Percentiles rank a stretch among this genome's conserved stretches.
phyloP scores from a whole-genome alignment of 2,329 filamentous ascomycete species.

The Cercospora zeina region DNA sequence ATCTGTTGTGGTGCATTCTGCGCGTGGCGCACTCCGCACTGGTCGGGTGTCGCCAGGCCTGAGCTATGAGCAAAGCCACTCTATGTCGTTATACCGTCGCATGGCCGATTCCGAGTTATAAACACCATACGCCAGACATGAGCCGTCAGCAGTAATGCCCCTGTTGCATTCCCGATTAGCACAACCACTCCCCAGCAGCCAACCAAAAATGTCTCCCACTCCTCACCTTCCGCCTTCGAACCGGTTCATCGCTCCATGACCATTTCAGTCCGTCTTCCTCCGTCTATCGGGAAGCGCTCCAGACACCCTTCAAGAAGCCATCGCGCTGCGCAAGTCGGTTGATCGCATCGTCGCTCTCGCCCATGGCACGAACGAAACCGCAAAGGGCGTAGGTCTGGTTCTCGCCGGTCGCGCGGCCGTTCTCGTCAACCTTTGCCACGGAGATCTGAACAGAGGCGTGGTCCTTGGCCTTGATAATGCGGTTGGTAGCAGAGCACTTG shows the following conservation, averaged over 20 bases:
- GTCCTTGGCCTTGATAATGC: constrained; percentile 99
- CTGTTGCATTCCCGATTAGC: neutral
- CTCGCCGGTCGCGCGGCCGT: constrained; percentile 93
- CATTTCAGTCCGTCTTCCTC: neutral
- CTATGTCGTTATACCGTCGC: constrained; percentile 9
- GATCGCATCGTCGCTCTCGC: constrained; percentile 93
- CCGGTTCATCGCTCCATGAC: constrained; percentile 10
- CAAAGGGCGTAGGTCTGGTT: constrained; percentile 97
- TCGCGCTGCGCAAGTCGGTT: constrained; percentile 96
- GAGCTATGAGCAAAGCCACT: constrained; percentile 17
- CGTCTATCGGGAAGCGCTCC: constrained; percentile 68
- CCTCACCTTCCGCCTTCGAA: constrained; percentile 8
- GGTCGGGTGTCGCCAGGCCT: constrained; percentile 17
- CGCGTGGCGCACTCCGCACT: constrained; percentile 16
- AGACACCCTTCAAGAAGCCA: constrained; percentile 95
- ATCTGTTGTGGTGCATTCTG: constrained; percentile 13
- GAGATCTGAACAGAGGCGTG: constrained; percentile 98
- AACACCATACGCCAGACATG: constrained; percentile 20
- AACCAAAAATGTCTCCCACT: neutral
- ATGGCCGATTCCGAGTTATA: constrained; percentile 9
- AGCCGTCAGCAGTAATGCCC: constrained; percentile 19
- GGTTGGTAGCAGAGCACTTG: constrained; percentile 98
- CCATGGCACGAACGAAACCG: constrained; percentile 96
- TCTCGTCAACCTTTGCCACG: constrained; percentile 98
- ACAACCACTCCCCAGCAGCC: neutral